Evolutionary conservation across 768 basidiomycete species (phyloP), one percentile per base, ranked within the genome.

Genomic region (Fomitopsis serialis): DNA sequence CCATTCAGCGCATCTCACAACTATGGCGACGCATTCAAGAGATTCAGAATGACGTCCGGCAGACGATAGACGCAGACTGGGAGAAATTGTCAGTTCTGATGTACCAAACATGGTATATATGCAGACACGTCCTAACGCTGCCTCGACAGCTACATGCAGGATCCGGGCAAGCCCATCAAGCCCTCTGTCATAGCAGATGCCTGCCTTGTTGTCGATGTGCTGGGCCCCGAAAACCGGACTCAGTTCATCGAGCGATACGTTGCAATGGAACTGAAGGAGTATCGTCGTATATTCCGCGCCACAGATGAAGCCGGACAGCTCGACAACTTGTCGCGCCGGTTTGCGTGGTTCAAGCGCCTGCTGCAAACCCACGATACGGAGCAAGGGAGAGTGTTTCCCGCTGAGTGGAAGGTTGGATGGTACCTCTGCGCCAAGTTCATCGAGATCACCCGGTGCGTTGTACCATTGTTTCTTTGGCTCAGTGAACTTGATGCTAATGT

Each of bases 281-380:
- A 98, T 66, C 85, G 94, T 11, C 86, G 94, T 21, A 95, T 99
- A 65, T 98, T 99, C 72, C 84, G 89, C 46, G 82, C 89, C 7
- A 85, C 85, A 5, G 94, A 97, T 58, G 97, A 98, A 69, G 93
- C 97, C 1, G 97, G 96, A 3, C 92, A 97, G 62, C 76, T 99
- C 44, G 97, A 99, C 72, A 99, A 99, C 58, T 78, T 97, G 6
- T 83, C 92, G 0, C 76, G 97, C 15, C 81, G 97, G 40, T 98
- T 92, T 61, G 92, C 94, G 3, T 99, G 95, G 94, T 98, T 98
- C 71, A 77, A 89, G 21, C 81, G 95, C 25, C 68, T 94, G 27
- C 71, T 99, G 21, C 83, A 86, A 53, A 83, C 81, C 5, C 91
- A 97, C 66, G 95, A 98, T 60, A 78, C 89, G 8, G 95, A 97